These are phyloP conservation scores for Penicillium subrubescens DNA, from an alignment of 495 filamentous ascomycete genomes.

Conservation along the genomic window DNA sequence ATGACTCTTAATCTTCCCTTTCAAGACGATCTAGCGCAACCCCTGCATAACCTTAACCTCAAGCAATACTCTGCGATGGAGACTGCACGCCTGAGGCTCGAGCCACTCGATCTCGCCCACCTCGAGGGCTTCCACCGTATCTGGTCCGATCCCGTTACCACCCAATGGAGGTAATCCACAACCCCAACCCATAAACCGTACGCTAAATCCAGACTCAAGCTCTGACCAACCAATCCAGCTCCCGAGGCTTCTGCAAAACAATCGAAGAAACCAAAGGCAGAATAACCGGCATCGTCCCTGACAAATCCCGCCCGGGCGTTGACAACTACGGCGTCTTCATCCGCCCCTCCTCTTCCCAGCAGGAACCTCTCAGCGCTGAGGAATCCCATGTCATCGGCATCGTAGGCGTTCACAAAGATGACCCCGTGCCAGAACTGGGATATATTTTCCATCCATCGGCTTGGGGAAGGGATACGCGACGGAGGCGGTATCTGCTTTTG, in stretches of 20 bases:
- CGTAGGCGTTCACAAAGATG: constrained; percentile 5
- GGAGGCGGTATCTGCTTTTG: constrained; percentile 4
- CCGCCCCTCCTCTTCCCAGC: not conserved
- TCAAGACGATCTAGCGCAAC: not conserved
- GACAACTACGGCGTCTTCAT: constrained; percentile 9
- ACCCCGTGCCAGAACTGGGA: constrained; percentile 6
- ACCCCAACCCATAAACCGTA: too few species aligned
- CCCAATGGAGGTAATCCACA: not conserved
- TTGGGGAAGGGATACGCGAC: constrained; percentile 11
- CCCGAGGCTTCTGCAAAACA: not conserved
- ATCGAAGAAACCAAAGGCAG: constrained; percentile 1
- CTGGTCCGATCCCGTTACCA: constrained; percentile 2
- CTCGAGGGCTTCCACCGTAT: constrained; percentile 7
- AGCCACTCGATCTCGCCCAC: constrained; percentile 9
- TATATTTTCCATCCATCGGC: constrained; percentile 9
- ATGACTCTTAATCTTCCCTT: not conserved
- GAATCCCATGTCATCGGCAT: constrained; percentile 3
- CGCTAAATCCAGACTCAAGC: too few species aligned
- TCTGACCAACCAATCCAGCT: not conserved
- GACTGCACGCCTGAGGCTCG: constrained; percentile 2
- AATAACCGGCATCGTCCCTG: constrained; percentile 4
- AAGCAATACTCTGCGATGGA: not conserved
- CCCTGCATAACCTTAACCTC: not conserved
- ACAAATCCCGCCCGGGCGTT: not conserved
- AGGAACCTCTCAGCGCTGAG: not conserved